Base-by-base conservation (phyloP, 116 monocot species). In the Posidonia oceanica region DNA sequence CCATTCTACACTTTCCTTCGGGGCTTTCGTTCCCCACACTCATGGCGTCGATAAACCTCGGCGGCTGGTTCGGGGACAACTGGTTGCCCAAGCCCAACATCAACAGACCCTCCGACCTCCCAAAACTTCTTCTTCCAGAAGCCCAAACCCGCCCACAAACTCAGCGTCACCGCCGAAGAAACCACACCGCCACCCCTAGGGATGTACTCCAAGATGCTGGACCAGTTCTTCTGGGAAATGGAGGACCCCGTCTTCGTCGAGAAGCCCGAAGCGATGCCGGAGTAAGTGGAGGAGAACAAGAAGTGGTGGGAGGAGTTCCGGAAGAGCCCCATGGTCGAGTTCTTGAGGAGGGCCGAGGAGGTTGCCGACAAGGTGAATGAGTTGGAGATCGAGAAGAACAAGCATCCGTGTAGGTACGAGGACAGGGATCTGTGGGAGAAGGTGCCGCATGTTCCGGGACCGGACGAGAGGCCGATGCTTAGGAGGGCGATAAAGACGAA, bases 381-480 rank as follows among this genome's bases (percentile, higher is more conserved):
- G n/a, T n/a, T n/a, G n/a, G n/a, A n/a, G n/a, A n/a, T n/a, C n/a
- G n/a, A n/a, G n/a, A n/a, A n/a, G n/a, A n/a, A n/a, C n/a, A n/a
- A n/a, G n/a, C n/a, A n/a, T n/a, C n/a, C n/a, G n/a, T n/a, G n/a
- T n/a, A n/a, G n/a, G n/a, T n/a, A n/a, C n/a, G n/a, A n/a, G n/a
- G n/a, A n/a, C n/a, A n/a, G n/a, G n/a, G n/a, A n/a, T n/a, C n/a
- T n/a, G n/a, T n/a, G n/a, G n/a, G n/a, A n/a, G n/a, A n/a, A n/a
- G n/a, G n/a, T n/a, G n/a, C n/a, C n/a, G n/a, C n/a, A n/a, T n/a
- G n/a, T n/a, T n/a, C n/a, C n/a, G n/a, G n/a, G n/a, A n/a, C n/a
- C n/a, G n/a, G n/a, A n/a, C n/a, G n/a, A n/a, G n/a, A 71, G 92
- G 61, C 92, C 92, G 18, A 86, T 92, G 86, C 88, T 86, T 39